Conservation (phyloP, 768 basidiomycete genomes). For the Leccinellum albellum region DNA sequence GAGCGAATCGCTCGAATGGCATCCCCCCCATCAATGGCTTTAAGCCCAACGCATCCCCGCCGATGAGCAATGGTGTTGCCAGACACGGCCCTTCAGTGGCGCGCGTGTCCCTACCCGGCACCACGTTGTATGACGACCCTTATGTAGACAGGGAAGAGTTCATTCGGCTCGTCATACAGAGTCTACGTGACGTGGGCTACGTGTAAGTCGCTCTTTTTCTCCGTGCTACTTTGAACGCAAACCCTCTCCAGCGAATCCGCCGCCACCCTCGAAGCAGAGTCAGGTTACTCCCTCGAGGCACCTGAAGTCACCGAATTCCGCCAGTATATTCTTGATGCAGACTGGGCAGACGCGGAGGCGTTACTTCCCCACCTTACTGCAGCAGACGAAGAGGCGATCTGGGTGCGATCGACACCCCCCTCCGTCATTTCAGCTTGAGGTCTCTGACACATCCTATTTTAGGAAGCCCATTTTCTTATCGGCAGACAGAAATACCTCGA, state of each 20-base stretch:
- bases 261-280: constrained; percentile 85
- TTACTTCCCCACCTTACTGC: constrained; percentile 68
- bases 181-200: constrained; percentile 83
- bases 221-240: constrained; percentile 8
- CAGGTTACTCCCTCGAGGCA: constrained; percentile 83
- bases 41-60: constrained; percentile 35
- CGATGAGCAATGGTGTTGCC: constrained; percentile 45
- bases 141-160: constrained; percentile 86
- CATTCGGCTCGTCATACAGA: constrained; percentile 84
- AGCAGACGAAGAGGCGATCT: constrained; percentile 60
- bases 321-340: constrained; percentile 70
- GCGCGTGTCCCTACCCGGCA: constrained; percentile 66
- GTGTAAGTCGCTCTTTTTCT: constrained; percentile 40
- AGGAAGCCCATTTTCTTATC: constrained; percentile 86
- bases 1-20: constrained; percentile 30
- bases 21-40: constrained; percentile 44
- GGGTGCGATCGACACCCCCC: constrained; percentile 45
- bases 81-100: constrained; percentile 50
- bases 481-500: constrained; percentile 96
- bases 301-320: constrained; percentile 76
- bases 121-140: constrained; percentile 74
- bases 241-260: constrained; percentile 72
- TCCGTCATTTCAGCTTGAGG: constrained; percentile 6
- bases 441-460: constrained; percentile 20
- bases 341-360: constrained; percentile 76